A percentile compares a stretch with the other conserved stretches of the same genome.
Conservation (phyloP, 1,284 basidiomycete species). For the Omphalotus olearius region DNA sequence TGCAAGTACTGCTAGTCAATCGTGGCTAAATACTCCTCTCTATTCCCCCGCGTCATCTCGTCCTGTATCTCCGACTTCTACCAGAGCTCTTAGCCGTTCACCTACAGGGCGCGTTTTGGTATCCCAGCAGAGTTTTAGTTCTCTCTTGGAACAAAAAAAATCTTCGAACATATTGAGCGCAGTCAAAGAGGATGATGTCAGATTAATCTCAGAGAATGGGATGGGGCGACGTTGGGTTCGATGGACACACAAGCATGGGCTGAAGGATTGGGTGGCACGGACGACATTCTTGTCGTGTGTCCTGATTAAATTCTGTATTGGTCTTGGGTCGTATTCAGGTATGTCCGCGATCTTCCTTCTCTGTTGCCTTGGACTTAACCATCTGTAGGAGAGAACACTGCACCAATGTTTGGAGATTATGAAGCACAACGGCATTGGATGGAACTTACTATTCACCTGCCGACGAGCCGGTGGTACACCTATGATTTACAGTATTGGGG, state of each 20-base stretch:
- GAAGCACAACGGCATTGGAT: conserved; percentile 96
- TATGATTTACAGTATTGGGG: conserved; percentile 91
- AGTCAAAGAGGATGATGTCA: conserved; percentile 15
- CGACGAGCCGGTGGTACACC: conserved; percentile 75
- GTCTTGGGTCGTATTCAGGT: conserved; percentile 83
- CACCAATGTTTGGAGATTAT: conserved; percentile 88
- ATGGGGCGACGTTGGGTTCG: conserved; percentile 62
- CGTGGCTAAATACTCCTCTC: conserved; percentile 45
- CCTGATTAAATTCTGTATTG: conserved; percentile 64
- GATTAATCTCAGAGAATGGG: conserved; percentile 31
- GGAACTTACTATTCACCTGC: conserved; percentile 80
- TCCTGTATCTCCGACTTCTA: conserved; percentile 29
- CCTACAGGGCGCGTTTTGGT: conserved; percentile 1
- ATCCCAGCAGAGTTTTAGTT: conserved; percentile 19
- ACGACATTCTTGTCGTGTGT: conserved; percentile 46
- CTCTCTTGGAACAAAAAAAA: conserved; percentile 17
- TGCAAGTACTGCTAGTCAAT: conserved; percentile 44
- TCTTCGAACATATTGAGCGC: conserved; percentile 14
- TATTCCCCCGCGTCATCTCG: conserved; percentile 43
- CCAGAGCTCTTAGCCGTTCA: conserved; percentile 8
- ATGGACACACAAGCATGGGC: conserved; percentile 71
- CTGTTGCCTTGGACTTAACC: conserved; percentile 7
- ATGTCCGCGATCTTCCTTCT: conserved; percentile 13
- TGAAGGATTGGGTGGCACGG: conserved; percentile 56
- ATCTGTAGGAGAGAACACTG: conserved; percentile 54